phyloP scores from a whole-genome alignment of 2,329 filamentous ascomycete genomes.

The Fusarium devonianum region DNA sequence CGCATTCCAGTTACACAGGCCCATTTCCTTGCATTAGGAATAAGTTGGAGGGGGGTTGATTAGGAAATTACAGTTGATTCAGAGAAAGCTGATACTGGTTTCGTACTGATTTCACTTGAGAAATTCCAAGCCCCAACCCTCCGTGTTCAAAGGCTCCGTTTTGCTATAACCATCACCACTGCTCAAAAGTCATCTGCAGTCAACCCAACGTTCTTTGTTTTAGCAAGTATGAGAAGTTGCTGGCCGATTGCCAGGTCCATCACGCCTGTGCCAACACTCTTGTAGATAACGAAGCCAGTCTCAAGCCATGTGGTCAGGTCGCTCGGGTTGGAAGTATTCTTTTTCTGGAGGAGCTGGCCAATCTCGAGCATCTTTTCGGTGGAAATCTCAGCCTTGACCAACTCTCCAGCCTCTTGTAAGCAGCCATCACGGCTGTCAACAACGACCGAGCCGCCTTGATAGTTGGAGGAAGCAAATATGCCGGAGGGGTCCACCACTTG shows the following conservation, averaged over 20 bases:
- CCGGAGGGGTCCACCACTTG: constrained; percentile 25
- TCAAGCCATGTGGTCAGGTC: constrained; percentile 65
- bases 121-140: too few species aligned
- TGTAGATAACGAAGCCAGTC: constrained; percentile 72
- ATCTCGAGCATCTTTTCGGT: constrained; percentile 46
- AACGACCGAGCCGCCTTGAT: constrained; percentile 27
- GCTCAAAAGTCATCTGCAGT: constrained; percentile 37
- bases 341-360: constrained; percentile 60
- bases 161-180: too few species aligned
- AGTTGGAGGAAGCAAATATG: constrained; percentile 1
- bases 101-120: too few species aligned
- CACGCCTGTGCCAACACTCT: constrained; percentile 71
- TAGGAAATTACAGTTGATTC: too few species aligned
- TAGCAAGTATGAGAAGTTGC: constrained; percentile 64
- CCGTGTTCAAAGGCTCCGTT: too few species aligned
- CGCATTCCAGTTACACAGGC: too few species aligned
- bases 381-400: constrained; percentile 39
- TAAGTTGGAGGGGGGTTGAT: too few species aligned
- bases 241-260: constrained; percentile 72
- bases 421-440: constrained; percentile 44
- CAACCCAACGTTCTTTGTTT: constrained; percentile 59
- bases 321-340: background rate
- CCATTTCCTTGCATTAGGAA: too few species aligned
- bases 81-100: too few species aligned
- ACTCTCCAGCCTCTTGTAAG: constrained; percentile 43